Base-by-base conservation (phyloP, 495 filamentous ascomycete species). In the Talaromyces thailandensis region DNA sequence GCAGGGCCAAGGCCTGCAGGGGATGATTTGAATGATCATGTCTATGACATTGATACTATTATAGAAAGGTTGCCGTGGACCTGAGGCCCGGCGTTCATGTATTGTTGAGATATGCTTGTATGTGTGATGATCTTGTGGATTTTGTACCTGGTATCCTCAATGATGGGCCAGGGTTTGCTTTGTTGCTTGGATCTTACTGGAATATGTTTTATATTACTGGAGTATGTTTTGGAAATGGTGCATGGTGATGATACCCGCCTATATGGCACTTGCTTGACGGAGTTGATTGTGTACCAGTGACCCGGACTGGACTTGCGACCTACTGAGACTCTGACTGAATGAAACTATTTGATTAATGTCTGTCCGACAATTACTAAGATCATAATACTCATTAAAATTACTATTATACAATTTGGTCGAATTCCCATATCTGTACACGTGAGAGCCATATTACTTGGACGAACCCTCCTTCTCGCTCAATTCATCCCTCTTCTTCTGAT, bases 31-130 rank as follows among this genome's bases (percentile, higher is more conserved):
- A 21, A 1, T 21, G 43, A 48, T 48, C 43, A 21, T 48, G 43
- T 48, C 40, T 45, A 45, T 45, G 40, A 45, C n/a, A 45, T 45
- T 45, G 40, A 53, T 26, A 26, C 9, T 18, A 48, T 21, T 57
- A 32, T 52, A 40, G 43, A 45, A 45, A 61, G 45, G 59, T 61
- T 48, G 59, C 59, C 59, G 28, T 31, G 59, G 59, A 52, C 59
- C 59, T 61, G 59, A 61, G 59, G 59, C 59, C 59, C 43, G 59
- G 55, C 16, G 55, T 31, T 31, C 16, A 57, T 57, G 55, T 57
- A 57, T 57, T 24, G 24, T 16, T 55, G 51, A 55, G 26, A 55
- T 26, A 24, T n/a, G 26, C 21, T 25, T 55, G 26, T 55, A 28
- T 25, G 51, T 52, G 50, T 48, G n/a, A 48, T 21, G 43, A 45